Conservation (phyloP, 768 basidiomycete species). For the Leccinum longicurvipes region DNA sequence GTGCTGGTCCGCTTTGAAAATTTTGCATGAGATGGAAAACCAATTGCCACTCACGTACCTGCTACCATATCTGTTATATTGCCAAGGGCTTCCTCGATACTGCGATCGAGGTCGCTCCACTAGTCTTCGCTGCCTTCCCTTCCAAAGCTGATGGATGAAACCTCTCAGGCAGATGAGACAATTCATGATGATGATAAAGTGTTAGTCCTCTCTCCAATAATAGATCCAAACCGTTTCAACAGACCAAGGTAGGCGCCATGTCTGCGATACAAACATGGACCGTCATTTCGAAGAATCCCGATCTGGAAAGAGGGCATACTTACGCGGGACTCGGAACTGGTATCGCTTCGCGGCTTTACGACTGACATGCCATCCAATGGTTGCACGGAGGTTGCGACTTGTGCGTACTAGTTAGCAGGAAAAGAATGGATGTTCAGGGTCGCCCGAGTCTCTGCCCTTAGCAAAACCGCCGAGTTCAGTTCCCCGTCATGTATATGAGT, state of each 20-base stretch:
- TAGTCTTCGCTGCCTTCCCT: not conserved
- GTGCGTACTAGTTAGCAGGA: too few species aligned
- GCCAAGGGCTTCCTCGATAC: constrained; percentile 11
- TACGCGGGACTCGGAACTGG: too few species aligned
- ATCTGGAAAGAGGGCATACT: not conserved
- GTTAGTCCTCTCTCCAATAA: not conserved
- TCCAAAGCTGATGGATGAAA: not conserved
- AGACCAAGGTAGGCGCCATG: too few species aligned
- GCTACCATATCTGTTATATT: constrained; percentile 6
- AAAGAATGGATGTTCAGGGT: not conserved
- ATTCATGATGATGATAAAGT: not conserved
- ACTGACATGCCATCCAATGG: not conserved
- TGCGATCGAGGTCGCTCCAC: not conserved
- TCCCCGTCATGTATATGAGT: not conserved
- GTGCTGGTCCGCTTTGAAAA: not conserved
- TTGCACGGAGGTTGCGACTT: not conserved
- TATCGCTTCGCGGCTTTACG: not conserved
- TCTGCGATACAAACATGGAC: not conserved
- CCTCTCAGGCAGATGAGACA: not conserved
- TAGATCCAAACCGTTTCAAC: not conserved
- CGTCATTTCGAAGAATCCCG: not conserved
- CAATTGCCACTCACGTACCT: constrained; percentile 2
- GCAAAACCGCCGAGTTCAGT: not conserved
- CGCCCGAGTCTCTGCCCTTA: not conserved
- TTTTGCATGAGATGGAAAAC: constrained; percentile 3